Evolutionary conservation across 2,329 filamentous ascomycete species (phyloP).

Genomic region (Byssochlamys sp.): DNA sequence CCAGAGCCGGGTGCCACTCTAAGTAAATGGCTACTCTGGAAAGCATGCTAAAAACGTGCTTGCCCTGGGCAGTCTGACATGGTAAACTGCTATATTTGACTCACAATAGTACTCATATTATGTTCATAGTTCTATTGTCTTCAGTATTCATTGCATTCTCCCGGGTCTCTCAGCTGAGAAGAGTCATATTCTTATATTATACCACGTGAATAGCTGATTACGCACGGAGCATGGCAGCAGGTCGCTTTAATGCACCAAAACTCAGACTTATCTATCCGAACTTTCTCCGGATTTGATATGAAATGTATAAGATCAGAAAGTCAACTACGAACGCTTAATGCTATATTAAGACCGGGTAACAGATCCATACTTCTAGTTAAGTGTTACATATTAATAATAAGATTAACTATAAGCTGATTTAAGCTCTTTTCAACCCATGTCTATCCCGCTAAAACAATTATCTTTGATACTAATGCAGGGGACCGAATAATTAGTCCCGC

Average conservation of each 20-base stretch:
- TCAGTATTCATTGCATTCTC: background rate
- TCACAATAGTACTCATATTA: background rate
- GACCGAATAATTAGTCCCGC: background rate
- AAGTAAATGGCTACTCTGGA: background rate
- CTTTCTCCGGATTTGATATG: background rate
- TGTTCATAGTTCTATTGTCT: background rate
- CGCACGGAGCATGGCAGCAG: background rate
- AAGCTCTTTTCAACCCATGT: background rate
- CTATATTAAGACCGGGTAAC: background rate
- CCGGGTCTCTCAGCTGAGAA: background rate
- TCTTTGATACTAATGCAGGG: background rate
- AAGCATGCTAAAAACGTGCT: background rate
- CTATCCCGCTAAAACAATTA: background rate
- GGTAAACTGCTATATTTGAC: background rate
- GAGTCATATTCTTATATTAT: background rate
- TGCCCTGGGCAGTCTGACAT: background rate
- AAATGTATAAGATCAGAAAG: background rate
- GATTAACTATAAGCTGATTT: background rate
- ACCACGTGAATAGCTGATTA: background rate
- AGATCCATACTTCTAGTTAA: background rate
- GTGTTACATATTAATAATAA: background rate
- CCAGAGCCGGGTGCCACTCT: background rate
- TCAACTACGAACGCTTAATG: background rate
- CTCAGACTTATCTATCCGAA: background rate
- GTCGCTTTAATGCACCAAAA: background rate